These are phyloP conservation scores for Toxoplasma gondii DNA, from an alignment of 169 alveolate genomes.

Conservation along the genomic window DNA sequence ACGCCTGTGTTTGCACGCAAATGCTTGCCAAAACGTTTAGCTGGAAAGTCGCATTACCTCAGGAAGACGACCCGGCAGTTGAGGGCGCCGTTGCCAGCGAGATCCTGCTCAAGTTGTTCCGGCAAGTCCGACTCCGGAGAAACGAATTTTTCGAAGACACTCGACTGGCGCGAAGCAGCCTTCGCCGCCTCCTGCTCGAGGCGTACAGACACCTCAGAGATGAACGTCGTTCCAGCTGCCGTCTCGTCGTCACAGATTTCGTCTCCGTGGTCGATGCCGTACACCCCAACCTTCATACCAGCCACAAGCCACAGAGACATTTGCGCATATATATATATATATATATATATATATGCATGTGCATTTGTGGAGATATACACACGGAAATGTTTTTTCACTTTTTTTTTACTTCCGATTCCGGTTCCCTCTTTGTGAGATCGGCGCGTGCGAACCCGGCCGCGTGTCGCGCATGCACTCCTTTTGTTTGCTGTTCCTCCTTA, in stretches of 20 bases:
- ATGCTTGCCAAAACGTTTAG: no score
- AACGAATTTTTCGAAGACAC: not conserved
- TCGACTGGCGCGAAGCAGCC: not conserved
- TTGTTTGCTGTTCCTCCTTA: no score
- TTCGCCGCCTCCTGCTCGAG: slow-evolving; percentile 11
- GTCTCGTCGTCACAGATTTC: slow-evolving; percentile 1
- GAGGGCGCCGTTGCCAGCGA: not conserved
- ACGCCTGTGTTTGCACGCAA: no score
- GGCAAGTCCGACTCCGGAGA: not conserved
- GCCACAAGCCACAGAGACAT: not conserved
- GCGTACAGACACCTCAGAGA: not conserved
- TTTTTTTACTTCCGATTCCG: no score
- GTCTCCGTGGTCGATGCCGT: slow-evolving; percentile 1
- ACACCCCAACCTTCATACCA: not conserved
- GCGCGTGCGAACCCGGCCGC: no score
- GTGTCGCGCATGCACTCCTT: no score
- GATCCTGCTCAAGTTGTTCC: not conserved
- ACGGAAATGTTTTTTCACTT: not conserved
- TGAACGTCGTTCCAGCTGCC: not conserved
- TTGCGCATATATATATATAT: not conserved
- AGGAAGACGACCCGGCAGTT: slow-evolving; percentile 23
- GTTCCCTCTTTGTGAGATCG: no score
- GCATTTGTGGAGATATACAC: not conserved
- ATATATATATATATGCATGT: not conserved
- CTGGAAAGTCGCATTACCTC: not conserved